Conservation (phyloP, 2,329 filamentous ascomycete genomes). For the Penicillium sp. region DNA sequence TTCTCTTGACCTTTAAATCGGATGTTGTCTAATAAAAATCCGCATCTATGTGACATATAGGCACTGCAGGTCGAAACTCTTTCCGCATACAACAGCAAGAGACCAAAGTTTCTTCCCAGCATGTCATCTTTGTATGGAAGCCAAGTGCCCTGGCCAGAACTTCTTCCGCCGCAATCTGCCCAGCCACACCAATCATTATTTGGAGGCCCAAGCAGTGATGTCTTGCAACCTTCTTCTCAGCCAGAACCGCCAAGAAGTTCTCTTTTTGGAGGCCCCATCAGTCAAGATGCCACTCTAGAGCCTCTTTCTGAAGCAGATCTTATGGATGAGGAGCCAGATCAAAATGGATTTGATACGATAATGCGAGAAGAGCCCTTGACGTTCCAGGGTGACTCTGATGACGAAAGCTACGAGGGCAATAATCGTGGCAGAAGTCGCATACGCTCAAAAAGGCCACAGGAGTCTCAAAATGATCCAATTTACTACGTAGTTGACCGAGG, state of each 20-base stretch:
- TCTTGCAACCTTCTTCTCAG: slow-evolving; percentile 30
- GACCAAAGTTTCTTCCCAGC: slow-evolving; percentile 7
- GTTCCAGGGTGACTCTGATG: slow-evolving; percentile 24
- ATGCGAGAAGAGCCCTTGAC: slow-evolving; percentile 22
- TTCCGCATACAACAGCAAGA: not conserved
- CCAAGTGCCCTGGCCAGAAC: slow-evolving; percentile 18
- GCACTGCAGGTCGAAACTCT: not conserved
- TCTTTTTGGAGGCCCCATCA: slow-evolving; percentile 31
- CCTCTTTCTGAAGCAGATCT: slow-evolving; percentile 8
- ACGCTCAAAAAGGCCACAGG: not conserved
- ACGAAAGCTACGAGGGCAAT: slow-evolving; percentile 25
- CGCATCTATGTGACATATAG: slow-evolving; percentile 2
- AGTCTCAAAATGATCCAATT: not conserved
- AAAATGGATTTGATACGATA: slow-evolving; percentile 20
- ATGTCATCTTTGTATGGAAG: slow-evolving; percentile 32
- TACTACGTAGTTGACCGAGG: slow-evolving; percentile 22
- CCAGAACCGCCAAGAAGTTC: slow-evolving; percentile 24
- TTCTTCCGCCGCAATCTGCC: slow-evolving; percentile 20
- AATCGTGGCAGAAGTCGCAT: slow-evolving; percentile 9
- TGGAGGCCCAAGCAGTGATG: slow-evolving; percentile 26
- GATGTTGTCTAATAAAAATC: not conserved
- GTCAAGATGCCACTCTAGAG: slow-evolving; percentile 21
- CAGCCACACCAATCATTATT: slow-evolving; percentile 21
- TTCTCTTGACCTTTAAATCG: not conserved
- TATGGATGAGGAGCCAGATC: slow-evolving; percentile 2